A percentile compares a stretch with the other conserved stretches of the same genome.
Evolutionary conservation across 2,329 filamentous ascomycete genomes (phyloP).

Genomic region (Dothideomycetidae sp.): DNA sequence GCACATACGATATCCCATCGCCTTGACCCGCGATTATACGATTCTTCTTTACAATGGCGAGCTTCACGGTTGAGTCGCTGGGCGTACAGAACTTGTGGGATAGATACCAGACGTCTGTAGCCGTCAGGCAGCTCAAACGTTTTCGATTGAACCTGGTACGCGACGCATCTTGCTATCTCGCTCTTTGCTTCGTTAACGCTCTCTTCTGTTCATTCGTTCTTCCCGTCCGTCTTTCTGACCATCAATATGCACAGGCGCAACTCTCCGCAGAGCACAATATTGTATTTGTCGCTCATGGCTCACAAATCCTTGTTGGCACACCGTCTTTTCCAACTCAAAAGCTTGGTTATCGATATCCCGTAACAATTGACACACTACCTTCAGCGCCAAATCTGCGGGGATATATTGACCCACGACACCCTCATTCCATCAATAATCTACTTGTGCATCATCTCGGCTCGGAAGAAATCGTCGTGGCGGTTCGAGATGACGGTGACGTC

Average conservation of each 20-base stretch:
- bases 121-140: neutral
- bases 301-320: conserved; percentile 28
- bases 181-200: neutral
- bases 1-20: too few relatives aligned
- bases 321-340: conserved; percentile 31
- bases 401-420: conserved; percentile 23
- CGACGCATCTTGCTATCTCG: too few relatives aligned
- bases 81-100: neutral
- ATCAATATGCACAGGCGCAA: conserved; percentile 23
- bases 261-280: conserved; percentile 33
- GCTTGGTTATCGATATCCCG: conserved; percentile 22
- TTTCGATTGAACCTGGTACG: neutral
- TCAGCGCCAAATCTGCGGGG: conserved; percentile 20
- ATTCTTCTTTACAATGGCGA: too few relatives aligned
- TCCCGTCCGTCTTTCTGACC: neutral
- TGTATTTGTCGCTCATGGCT: conserved; percentile 33
- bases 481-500: conserved; percentile 44
- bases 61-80: neutral
- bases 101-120: neutral
- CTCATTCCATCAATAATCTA: conserved; percentile 33
- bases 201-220: neutral
- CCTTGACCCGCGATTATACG: too few relatives aligned
- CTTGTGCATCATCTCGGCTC: conserved; percentile 31
- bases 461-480: conserved; percentile 36
- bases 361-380: conserved; percentile 27